Base-by-base conservation (phyloP, 1,139 yeast species). In the Candida neerlandica region DNA sequence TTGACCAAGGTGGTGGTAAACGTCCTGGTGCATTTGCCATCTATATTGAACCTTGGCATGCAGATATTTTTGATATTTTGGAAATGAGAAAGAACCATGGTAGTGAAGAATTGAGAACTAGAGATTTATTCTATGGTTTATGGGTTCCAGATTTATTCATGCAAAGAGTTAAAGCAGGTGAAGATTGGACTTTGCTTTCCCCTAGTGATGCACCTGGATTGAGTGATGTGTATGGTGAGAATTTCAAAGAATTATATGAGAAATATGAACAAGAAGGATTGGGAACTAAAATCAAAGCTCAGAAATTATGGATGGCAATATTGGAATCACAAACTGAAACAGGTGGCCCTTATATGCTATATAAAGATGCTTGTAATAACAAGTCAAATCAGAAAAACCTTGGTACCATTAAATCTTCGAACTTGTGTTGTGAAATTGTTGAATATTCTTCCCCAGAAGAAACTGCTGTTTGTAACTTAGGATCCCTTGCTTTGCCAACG, bases 21-120 rank as follows among this genome's bases (percentile, higher is more conserved):
- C 64, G 86, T 55, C 86, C 86, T 0, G 85, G 86, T 41, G 86
- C 86, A 6, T 79, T 81, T 62, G 83, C 85, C n/a, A 67, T 80
- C 29, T 81, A 81, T 65, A 55, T 81, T 46, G 86, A 81, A 57
- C 85, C 86, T 43, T 81, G 86, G 86, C 86, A 81, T 64, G 70
- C 77, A 2, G 85, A 81, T 58, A 66, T 81, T 38, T 77, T 79
- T 59, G 81, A 78, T 38, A 73, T 81, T 53, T 60, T 81, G 37
- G 81, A 80, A 45, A 64, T 81, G 56, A 68, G 80, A 51, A 80
- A 80, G 64, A 80, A 80, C 58, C 83, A 80, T 59, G 85, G 84
- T 19, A 80, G 78, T 56, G 85, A 80, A 61, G 85, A 80, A 58
- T 63, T 70, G 54, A 66, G 85, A 54, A 82, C 85, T 2, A 66